Evolutionary conservation across 352 stramenopile species (phyloP), one percentile per base, ranked within the genome.

Genomic region (Phytophthora litchii): DNA sequence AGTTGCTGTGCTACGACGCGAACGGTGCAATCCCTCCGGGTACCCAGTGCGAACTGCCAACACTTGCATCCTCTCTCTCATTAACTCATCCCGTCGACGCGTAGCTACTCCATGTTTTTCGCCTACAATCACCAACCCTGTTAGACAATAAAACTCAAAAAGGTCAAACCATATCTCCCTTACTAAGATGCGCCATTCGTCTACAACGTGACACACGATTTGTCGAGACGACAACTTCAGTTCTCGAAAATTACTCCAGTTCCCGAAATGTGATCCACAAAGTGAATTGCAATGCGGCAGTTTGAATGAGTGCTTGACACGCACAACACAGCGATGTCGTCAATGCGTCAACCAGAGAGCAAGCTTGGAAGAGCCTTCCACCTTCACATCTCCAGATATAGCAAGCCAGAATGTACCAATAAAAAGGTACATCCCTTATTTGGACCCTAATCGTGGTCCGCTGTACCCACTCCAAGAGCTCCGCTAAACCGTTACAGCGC

Each of bases 81-180:
- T 65, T 29, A 87, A 48, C 44, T 83, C 67, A 1, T 84, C 72
- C 1, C 78, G 74, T 58, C 76, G 63, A 9, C 66, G 66, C 48
- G 72, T 79, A n/a, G 76, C 72, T 19, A 80, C 64, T 59, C 76
- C 78, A 59, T 92, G 76, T 13, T 71, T 74, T 61, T 77, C 72
- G 35, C 79, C 82, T 91, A 27, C 1, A 17, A 46, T 4, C 12
- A 55, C 2, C 3, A 16, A 9, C 20, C 32, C 16, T 20, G 27
- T 49, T 41, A 42, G 38, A 41, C 3, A 11, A 16, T 23, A 11
- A 12, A 6, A 34, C 4, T 12, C 17, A 19, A 46, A 10, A 29
- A 6, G 14, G 5, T 17, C n/a, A 56, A 12, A 4, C 40, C 42
- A 27, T 5, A 23, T 35, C 10, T 56, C 23, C 23, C 68, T 49